These are phyloP conservation scores for Graphiopsis chlorocephala DNA, from an alignment of 2,329 filamentous ascomycete species.

Conservation along the genomic window DNA sequence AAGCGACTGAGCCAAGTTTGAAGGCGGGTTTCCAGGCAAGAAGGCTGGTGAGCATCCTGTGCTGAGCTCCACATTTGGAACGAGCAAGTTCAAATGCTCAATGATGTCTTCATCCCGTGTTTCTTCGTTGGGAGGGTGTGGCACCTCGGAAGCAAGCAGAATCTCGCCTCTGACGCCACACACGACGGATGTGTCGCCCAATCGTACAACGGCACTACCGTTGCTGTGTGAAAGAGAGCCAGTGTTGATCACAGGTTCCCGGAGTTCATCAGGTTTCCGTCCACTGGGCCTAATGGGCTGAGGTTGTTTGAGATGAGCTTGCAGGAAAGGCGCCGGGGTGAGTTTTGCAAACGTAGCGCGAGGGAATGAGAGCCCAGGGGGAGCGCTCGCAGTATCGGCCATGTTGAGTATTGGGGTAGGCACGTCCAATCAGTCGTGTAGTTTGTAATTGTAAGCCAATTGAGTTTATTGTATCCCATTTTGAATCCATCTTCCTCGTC, in stretches of 20 bases:
- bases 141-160: slow-evolving; percentile 70
- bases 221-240: slow-evolving; percentile 85
- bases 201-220: slow-evolving; percentile 82
- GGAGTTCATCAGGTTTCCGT: slow-evolving; percentile 66
- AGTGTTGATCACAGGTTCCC: slow-evolving; percentile 72
- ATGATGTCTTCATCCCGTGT: slow-evolving; percentile 32
- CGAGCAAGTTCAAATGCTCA: slow-evolving; percentile 65
- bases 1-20: slow-evolving; percentile 76
- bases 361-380: slow-evolving; percentile 48
- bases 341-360: slow-evolving; percentile 81
- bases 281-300: slow-evolving; percentile 75
- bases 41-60: slow-evolving; percentile 87
- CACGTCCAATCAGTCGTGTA: neutral
- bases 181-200: slow-evolving; percentile 90
- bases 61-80: slow-evolving; percentile 89
- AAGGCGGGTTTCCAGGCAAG: slow-evolving; percentile 79
- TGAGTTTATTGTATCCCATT: neutral
- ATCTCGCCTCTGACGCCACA: slow-evolving; percentile 89
- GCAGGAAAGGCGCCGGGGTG: slow-evolving; percentile 82
- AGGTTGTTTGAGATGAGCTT: slow-evolving; percentile 74
- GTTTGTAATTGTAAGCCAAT: neutral
- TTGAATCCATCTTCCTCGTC: neutral
- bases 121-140: slow-evolving; percentile 51
- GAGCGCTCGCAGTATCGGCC: slow-evolving; percentile 20
- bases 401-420: slow-evolving; percentile 1